Evolutionary conservation across 129 eudicot genomes (phyloP).

Genomic region (Arctium lappa): DNA sequence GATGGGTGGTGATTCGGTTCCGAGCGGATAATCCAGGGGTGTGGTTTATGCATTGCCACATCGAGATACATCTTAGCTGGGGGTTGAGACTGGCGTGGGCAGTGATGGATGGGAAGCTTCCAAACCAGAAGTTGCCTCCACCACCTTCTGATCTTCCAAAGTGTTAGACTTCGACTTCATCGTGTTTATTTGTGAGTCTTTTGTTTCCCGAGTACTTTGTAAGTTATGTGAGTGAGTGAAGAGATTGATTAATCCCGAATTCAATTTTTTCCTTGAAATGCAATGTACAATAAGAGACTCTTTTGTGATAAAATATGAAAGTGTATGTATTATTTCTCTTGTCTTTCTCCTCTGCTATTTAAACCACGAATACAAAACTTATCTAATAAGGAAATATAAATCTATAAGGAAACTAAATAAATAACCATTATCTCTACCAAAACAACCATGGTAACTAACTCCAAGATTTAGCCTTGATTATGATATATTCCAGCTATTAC

Average conservation of each 20-base stretch:
- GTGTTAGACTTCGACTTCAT: constrained; percentile 31
- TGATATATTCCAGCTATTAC: too few species aligned
- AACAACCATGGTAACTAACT: too few species aligned
- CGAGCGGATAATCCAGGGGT: constrained; percentile 64
- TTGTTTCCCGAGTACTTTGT: constrained; percentile 2
- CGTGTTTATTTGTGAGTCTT: constrained; percentile 19
- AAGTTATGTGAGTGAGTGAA: constrained; percentile 8
- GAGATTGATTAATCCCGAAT: neutral
- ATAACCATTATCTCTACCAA: too few species aligned
- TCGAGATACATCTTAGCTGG: constrained; percentile 61
- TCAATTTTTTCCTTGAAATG: neutral
- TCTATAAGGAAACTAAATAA: too few species aligned
- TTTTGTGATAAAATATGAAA: too few species aligned
- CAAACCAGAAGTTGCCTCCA: constrained; percentile 58
- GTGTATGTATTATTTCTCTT: too few species aligned
- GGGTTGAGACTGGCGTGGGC: constrained; percentile 67
- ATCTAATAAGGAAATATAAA: too few species aligned
- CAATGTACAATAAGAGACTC: neutral
- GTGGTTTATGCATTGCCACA: constrained; percentile 75
- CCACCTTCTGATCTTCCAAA: constrained; percentile 72
- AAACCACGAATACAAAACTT: too few species aligned
- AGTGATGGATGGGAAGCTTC: constrained; percentile 55
- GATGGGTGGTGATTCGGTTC: constrained; percentile 64
- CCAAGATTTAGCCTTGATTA: too few species aligned
- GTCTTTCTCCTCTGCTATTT: too few species aligned